A percentile compares a stretch with the other conserved stretches of the same genome.
phyloP scores from a whole-genome alignment of 108 stramenopile species.

The Aureococcus anophagefferens region DNA sequence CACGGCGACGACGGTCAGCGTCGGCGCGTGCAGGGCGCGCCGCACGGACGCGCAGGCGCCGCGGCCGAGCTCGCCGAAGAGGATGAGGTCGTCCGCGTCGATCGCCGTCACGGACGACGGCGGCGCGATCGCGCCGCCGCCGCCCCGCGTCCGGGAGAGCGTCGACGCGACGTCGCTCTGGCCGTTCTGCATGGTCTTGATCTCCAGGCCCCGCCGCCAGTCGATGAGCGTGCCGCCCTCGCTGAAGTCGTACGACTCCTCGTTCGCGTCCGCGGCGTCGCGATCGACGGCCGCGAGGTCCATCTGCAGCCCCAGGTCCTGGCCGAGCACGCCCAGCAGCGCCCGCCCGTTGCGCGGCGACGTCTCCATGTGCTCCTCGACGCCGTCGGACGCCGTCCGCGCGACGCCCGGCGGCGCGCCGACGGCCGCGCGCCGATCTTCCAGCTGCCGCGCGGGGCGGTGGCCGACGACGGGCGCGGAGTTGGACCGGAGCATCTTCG shows the following conservation, averaged over 20 bases:
- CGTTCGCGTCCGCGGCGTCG: neutral
- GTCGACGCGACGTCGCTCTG: neutral
- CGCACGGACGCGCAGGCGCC: conserved; percentile 50
- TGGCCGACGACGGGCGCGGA: too few relatives aligned
- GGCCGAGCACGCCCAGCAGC: neutral
- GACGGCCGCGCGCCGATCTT: too few relatives aligned
- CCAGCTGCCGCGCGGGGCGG: too few relatives aligned
- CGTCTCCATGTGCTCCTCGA: too few relatives aligned
- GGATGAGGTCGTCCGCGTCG: conserved; percentile 27
- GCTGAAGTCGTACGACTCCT: conserved; percentile 9
- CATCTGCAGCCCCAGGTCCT: neutral
- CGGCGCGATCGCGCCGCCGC: neutral
- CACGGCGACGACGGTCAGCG: conserved; percentile 52
- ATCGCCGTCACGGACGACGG: neutral
- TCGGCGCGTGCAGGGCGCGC: conserved; percentile 49
- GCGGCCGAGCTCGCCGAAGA: conserved; percentile 39
- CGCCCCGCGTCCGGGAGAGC: neutral
- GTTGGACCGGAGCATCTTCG: too few relatives aligned
- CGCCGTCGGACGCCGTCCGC: too few relatives aligned
- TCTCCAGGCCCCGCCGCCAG: neutral
- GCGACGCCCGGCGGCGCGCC: too few relatives aligned
- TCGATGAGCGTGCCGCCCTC: conserved; percentile 1
- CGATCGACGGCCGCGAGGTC: neutral
- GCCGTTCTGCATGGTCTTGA: neutral
- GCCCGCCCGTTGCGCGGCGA: too few relatives aligned